Evolutionary conservation across 495 filamentous ascomycete genomes (phyloP), one percentile per base, ranked within the genome.

Genomic region (Venustampulla echinocandica): DNA sequence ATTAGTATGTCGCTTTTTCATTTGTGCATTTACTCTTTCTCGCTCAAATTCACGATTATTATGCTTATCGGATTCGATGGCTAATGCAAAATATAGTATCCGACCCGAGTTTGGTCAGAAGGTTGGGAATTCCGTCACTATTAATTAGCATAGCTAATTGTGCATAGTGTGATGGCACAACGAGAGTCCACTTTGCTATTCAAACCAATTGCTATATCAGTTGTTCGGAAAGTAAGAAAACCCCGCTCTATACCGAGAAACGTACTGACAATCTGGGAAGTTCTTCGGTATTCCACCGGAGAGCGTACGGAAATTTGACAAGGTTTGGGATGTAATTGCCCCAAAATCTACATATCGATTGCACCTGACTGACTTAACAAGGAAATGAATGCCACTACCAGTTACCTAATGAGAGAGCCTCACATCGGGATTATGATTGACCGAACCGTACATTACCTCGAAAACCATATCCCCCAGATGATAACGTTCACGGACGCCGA

Each of bases 401-500:
- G 52, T 10, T 50, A 64, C 32, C 56, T 82, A 10, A 66, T 69
- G 48, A 52, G 57, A 34, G 71, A 77, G 25, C 58, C 66, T 4
- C 64, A 68, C 23, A 42, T 76, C 1, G 59, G 60, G 15, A 61
- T 70, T 13, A 55, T 69, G 13, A 62, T 70, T 3, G 41, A 52
- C 1, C 24, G 51, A 1, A 66, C 67, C 7, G 54, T 63, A n/a
- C 47, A 47, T 0, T 48, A 62, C 14, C 53, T 81, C 2, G 47
- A 70, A 64, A 44, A 60, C 47, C 43, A 69, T 59, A 46, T 71
- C 45, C 51, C 69, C 50, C 70, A 75, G 42, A 49, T 85, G 23
- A 74, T 83, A 20, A 75, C 72, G 4, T 81, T 80, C 50, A 69
- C 62, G 27, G 61, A 64, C n/a, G 78, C 76, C 36, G 55, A 70